Percentiles rank a stretch among this genome's conserved stretches.
phyloP scores from a whole-genome alignment of 495 filamentous ascomycete species.

The Cercophora sp. region DNA sequence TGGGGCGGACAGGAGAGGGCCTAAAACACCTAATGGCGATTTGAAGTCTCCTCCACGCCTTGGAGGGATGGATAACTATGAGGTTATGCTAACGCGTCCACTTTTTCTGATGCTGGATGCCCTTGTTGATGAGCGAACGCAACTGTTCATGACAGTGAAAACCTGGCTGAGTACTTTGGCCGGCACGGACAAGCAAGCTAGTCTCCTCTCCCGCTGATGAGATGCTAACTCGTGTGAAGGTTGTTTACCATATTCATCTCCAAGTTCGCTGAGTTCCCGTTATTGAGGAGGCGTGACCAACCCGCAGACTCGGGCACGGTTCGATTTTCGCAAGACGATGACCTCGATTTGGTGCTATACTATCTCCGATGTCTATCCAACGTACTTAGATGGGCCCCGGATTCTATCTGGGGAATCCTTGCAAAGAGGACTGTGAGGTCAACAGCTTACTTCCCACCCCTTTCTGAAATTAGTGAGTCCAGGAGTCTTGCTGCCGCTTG shows the following conservation, averaged over 20 bases:
- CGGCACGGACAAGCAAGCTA: slow-evolving; percentile 56
- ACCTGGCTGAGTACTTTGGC: slow-evolving; percentile 78
- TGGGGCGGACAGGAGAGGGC: slow-evolving; percentile 40
- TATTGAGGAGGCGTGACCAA: slow-evolving; percentile 42
- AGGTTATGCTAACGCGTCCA: slow-evolving; percentile 75
- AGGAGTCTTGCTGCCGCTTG: not conserved
- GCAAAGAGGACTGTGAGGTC: slow-evolving; percentile 43
- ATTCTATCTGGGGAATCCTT: slow-evolving; percentile 57
- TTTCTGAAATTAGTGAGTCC: slow-evolving; percentile 45
- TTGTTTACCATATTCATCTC: slow-evolving; percentile 54
- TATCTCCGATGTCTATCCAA: slow-evolving; percentile 72
- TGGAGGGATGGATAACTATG: slow-evolving; percentile 49
- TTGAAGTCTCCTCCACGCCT: slow-evolving; percentile 43
- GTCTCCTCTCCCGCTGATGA: not conserved
- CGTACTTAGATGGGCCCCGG: slow-evolving; percentile 60
- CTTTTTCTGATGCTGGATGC: slow-evolving; percentile 80
- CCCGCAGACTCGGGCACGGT: not conserved
- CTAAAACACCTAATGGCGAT: slow-evolving; percentile 50
- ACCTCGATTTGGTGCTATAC: slow-evolving; percentile 73
- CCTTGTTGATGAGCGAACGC: slow-evolving; percentile 65
- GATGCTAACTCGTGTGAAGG: slow-evolving; percentile 27
- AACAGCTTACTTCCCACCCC: slow-evolving; percentile 29
- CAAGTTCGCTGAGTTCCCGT: slow-evolving; percentile 51
- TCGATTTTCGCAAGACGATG: slow-evolving; percentile 48
- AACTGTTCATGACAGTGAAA: slow-evolving; percentile 69